Evolutionary conservation across 768 basidiomycete genomes (phyloP).

Genomic region (Suillus americanus): DNA sequence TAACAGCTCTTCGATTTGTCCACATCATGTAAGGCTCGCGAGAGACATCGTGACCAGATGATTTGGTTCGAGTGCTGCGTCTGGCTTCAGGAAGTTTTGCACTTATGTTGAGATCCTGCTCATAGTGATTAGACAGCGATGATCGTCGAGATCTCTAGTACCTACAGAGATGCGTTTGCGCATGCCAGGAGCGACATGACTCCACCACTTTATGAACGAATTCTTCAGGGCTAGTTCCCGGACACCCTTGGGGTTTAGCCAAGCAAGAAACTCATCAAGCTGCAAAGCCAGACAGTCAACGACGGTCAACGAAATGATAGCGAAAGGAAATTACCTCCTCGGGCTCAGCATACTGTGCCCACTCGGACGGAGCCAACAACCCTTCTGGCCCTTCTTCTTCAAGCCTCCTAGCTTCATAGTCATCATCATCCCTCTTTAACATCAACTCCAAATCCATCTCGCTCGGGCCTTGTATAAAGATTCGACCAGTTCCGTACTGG

Average conservation of each 20-base stretch:
- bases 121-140: slow-evolving; percentile 13
- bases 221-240: slow-evolving; percentile 83
- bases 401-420: slow-evolving; percentile 56
- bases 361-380: slow-evolving; percentile 72
- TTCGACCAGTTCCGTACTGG: slow-evolving; percentile 83
- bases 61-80: slow-evolving; percentile 71
- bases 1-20: slow-evolving; percentile 76
- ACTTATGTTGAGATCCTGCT: slow-evolving; percentile 66
- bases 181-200: slow-evolving; percentile 77
- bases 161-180: slow-evolving; percentile 73
- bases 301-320: background rate
- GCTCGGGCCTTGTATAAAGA: slow-evolving; percentile 93
- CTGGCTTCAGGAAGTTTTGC: slow-evolving; percentile 78
- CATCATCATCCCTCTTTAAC: slow-evolving; percentile 51
- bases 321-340: slow-evolving; percentile 64
- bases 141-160: slow-evolving; percentile 15
- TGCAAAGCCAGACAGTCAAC: slow-evolving; percentile 32
- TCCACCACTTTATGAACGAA: slow-evolving; percentile 79
- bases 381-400: slow-evolving; percentile 84
- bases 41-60: slow-evolving; percentile 57
- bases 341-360: slow-evolving; percentile 86
- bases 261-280: slow-evolving; percentile 81
- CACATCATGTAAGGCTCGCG: slow-evolving; percentile 88
- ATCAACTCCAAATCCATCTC: slow-evolving; percentile 77
- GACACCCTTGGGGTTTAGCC: slow-evolving; percentile 91